Percentiles rank a stretch among this genome's conserved stretches.
Evolutionary conservation across 768 basidiomycete species (phyloP).

Genomic region (Goffeauzyma gilvescens): DNA sequence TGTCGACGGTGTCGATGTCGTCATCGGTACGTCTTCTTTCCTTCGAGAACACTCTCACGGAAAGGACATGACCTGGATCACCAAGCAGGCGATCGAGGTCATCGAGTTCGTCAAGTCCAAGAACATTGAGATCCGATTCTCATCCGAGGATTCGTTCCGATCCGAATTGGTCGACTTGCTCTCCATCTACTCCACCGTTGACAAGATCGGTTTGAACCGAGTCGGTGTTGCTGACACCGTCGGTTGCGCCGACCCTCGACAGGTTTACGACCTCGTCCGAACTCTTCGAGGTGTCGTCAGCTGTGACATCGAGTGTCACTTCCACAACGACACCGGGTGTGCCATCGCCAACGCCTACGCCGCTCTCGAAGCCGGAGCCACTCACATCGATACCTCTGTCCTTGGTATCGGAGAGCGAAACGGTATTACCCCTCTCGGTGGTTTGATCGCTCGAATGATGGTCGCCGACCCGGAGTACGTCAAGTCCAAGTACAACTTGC

Average conservation of each 20-base stretch:
- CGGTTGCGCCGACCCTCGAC: slow-evolving; percentile 93
- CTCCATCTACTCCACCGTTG: slow-evolving; percentile 96
- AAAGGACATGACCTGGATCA: slow-evolving; percentile 99
- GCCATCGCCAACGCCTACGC: slow-evolving; percentile 98
- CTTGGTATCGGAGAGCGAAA: slow-evolving; percentile 94
- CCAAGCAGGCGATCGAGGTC: slow-evolving; percentile 87
- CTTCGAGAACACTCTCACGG: slow-evolving; percentile 98
- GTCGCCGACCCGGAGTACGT: slow-evolving; percentile 96
- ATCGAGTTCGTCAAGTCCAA: slow-evolving; percentile 99
- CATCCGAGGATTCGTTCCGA: slow-evolving; percentile 98
- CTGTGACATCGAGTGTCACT: slow-evolving; percentile 94
- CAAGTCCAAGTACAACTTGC: slow-evolving; percentile 96
- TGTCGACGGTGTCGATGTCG: slow-evolving; percentile 96
- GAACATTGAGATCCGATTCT: slow-evolving; percentile 98
- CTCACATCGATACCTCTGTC: slow-evolving; percentile 82
- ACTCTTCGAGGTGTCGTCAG: slow-evolving; percentile 87
- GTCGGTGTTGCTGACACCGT: slow-evolving; percentile 99
- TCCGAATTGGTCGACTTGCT: slow-evolving; percentile 96
- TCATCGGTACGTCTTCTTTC: slow-evolving; percentile 98
- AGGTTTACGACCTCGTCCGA: slow-evolving; percentile 94
- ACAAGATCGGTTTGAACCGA: slow-evolving; percentile 96
- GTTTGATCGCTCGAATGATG: slow-evolving; percentile 82
- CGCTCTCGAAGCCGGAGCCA: slow-evolving; percentile 94
- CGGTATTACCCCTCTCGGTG: slow-evolving; percentile 94
- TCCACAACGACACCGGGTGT: slow-evolving; percentile 81